Evolutionary conservation across 768 basidiomycete species (phyloP), one percentile per base, ranked within the genome.

Genomic region (Serendipita sp.): DNA sequence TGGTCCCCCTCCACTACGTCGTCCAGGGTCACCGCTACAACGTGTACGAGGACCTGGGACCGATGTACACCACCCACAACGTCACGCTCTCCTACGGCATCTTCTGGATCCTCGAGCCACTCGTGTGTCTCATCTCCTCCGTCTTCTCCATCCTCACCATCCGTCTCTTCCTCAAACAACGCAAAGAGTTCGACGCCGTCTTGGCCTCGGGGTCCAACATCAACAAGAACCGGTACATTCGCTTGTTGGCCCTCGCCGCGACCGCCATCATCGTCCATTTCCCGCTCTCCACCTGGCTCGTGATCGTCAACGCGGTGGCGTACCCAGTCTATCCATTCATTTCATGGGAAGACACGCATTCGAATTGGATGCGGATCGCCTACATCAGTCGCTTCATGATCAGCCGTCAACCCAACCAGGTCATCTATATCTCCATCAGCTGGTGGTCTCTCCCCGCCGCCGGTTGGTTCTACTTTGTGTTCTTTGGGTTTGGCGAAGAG

Each of bases 401-500:
- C 53, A 5, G 5, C 33, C 4, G 4, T 1, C 9, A 9, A 2
- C 53, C 53, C 0, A 31, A 33, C 24, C 17, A 30, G n/a, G 30
- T 26, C 24, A n/a, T 34, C 20, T 3, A 26, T 20, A 17, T 66
- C 28, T 41, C 51, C 30, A 22, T 79, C 38, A 74, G 70, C 3
- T 77, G 82, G 60, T 82, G 82, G 82, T 61, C 74, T 22, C 67
- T 73, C 17, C 65, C 81, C 4, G 64, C 76, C 34, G 79, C 77
- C 66, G 78, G 81, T 2, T 70, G 84, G 63, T 13, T 79, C 43
- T 86, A 86, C 74, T 86, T 86, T 68, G 70, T 69, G n/a, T 80
- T 83, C 74, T 86, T 87, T 67, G 84, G 83, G 1, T 79, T 84
- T 60, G 81, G 79, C 9, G 76, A 78, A 28, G 85, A 85, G 68